Conservation (phyloP, 805 yeast genomes). For the Clavispora phyllophila region DNA sequence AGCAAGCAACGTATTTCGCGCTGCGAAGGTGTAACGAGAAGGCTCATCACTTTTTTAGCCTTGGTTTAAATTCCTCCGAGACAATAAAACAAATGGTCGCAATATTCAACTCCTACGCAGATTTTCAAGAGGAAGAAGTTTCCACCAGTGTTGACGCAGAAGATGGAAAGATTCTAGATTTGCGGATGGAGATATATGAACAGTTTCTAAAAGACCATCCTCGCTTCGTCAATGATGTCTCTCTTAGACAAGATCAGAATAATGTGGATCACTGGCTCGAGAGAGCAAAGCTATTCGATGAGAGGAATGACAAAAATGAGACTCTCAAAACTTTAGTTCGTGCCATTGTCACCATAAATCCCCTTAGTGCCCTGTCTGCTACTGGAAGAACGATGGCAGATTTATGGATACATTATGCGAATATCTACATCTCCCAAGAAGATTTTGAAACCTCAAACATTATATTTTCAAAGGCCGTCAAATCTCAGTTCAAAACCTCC, state of each 20-base stretch:
- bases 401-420: slow-evolving; percentile 70
- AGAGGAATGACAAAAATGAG: slow-evolving; percentile 23
- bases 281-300: slow-evolving; percentile 45
- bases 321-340: slow-evolving; percentile 50
- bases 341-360: slow-evolving; percentile 65
- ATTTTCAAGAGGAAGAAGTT: slow-evolving; percentile 48
- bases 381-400: slow-evolving; percentile 38
- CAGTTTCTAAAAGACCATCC: slow-evolving; percentile 52
- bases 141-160: slow-evolving; percentile 18
- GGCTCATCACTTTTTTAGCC: slow-evolving; percentile 37
- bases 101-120: slow-evolving; percentile 58
- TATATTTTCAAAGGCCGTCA: slow-evolving; percentile 58
- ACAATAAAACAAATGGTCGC: slow-evolving; percentile 59
- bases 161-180: slow-evolving; percentile 7
- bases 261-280: slow-evolving; percentile 66
- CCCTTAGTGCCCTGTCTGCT: slow-evolving; percentile 34
- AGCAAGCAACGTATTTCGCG: slow-evolving; percentile 46
- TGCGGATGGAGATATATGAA: slow-evolving; percentile 6
- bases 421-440: slow-evolving; percentile 49
- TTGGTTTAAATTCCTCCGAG: slow-evolving; percentile 41
- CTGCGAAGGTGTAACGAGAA: slow-evolving; percentile 24
- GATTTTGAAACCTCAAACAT: slow-evolving; percentile 58
- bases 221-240: slow-evolving; percentile 60
- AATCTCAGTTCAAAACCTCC: slow-evolving; percentile 60
- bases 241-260: slow-evolving; percentile 56